Base-by-base conservation (phyloP, 768 basidiomycete species). In the Amanita brunnescens region DNA sequence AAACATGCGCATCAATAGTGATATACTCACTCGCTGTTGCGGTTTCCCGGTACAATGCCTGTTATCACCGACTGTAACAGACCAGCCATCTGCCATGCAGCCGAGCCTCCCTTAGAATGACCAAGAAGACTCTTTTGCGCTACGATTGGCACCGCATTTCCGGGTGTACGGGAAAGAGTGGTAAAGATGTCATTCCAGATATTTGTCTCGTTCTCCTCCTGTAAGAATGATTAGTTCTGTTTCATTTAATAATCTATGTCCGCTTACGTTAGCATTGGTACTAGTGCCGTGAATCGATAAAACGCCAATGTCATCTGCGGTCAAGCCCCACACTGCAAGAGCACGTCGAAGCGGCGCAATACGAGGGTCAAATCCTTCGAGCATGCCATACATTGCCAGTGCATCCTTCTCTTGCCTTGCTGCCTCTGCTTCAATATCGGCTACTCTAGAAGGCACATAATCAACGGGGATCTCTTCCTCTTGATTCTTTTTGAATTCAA, bases 71-170 rank as follows among this genome's bases (percentile, higher is more conserved):
- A 82, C 66, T 99, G 93, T 49, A 92, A 68, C 50, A 98, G 75
- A 58, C 96, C 96, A 60, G 83, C 85, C 77, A 96, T 81, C 70
- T 93, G 91, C 95, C 93, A 97, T 1, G 93, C 89, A 49, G 95
- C 95, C n/a, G 96, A 91, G 54, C 95, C 96, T 67, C 96, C 96
- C 76, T 99, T 99, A 9, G 95, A 85, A 64, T 99, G 95, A 54
- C 96, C 96, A 26, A 95, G 86, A 45, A 99, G 76, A 66, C 87
- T 91, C 79, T 99, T 99, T 69, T 98, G 96, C 2, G 96, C 92
- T 67, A 98, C 87, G 61, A 96, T 83, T 4, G 96, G 96, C 42
- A 95, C 85, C n/a, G 94, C 93, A 66, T 98, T 98, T 49, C 96
- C 95, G 34, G 84, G 81, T 6, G 91, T 90, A 55, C 96, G 91